These are phyloP conservation scores for Akanthomyces muscarius DNA, from an alignment of 2,329 filamentous ascomycete species.

Conservation along the genomic window DNA sequence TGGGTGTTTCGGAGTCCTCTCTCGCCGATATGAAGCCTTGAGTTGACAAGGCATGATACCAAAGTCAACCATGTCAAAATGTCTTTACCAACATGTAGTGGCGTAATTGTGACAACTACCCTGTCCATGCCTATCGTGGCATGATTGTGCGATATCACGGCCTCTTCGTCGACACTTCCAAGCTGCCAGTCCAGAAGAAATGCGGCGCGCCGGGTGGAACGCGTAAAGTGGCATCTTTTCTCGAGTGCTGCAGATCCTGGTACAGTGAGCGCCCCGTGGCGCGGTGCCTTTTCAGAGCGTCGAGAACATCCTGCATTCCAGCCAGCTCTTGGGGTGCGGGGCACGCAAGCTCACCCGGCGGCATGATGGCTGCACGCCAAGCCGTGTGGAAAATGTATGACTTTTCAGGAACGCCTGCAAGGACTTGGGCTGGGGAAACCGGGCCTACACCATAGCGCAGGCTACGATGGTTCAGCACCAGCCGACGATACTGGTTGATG, in stretches of 20 bases:
- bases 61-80: not conserved
- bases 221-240: constrained; percentile 16
- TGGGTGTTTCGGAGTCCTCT: not conserved
- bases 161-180: constrained; percentile 31
- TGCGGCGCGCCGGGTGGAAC: constrained; percentile 26
- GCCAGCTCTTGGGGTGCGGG: constrained; percentile 31
- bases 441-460: constrained; percentile 40
- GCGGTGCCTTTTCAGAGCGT: constrained; percentile 39
- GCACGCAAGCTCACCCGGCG: constrained; percentile 24
- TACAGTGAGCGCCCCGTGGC: constrained; percentile 30
- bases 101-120: not conserved
- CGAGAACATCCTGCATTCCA: constrained; percentile 42
- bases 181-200: constrained; percentile 37
- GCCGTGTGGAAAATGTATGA: constrained; percentile 47
- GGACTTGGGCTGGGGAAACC: constrained; percentile 45
- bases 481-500: constrained; percentile 45
- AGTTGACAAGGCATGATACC: not conserved
- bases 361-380: constrained; percentile 48
- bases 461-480: constrained; percentile 33
- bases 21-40: not conserved
- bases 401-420: constrained; percentile 44
- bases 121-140: not conserved
- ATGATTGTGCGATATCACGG: not conserved
- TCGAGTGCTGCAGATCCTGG: constrained; percentile 18
- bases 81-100: not conserved